phyloP scores from a whole-genome alignment of 495 filamentous ascomycete genomes.

The Parmelia sp. region DNA sequence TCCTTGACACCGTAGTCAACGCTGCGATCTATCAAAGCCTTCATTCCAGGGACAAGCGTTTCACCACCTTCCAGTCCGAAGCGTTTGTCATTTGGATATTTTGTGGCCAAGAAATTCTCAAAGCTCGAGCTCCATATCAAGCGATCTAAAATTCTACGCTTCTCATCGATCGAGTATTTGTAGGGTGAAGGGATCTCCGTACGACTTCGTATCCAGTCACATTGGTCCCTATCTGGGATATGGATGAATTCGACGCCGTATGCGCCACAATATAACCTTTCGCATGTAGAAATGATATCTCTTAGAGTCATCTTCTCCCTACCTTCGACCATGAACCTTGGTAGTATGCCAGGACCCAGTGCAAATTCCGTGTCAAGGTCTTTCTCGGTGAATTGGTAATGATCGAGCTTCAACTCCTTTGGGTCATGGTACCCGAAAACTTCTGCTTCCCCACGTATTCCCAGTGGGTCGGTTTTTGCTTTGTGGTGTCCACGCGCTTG shows the following conservation, averaged over 20 bases:
- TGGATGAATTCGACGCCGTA: slow-evolving; percentile 98
- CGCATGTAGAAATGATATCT: slow-evolving; percentile 89
- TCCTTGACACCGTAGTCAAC: slow-evolving; percentile 98
- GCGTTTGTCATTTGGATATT: slow-evolving; percentile 99
- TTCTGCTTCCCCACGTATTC: slow-evolving; percentile 80
- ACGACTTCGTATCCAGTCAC: slow-evolving; percentile 94
- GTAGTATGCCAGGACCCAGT: slow-evolving; percentile 91
- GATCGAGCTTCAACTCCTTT: slow-evolving; percentile 84
- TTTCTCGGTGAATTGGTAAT: slow-evolving; percentile 91
- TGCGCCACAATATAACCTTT: slow-evolving; percentile 91
- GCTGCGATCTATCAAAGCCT: slow-evolving; percentile 94
- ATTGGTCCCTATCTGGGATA: slow-evolving; percentile 94
- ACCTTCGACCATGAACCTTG: slow-evolving; percentile 78
- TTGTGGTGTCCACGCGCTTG: slow-evolving; percentile 98
- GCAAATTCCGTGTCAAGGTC: slow-evolving; percentile 89
- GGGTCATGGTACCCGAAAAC: slow-evolving; percentile 83
- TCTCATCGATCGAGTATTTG: slow-evolving; percentile 94
- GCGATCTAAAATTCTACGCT: slow-evolving; percentile 92
- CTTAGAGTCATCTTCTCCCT: slow-evolving; percentile 93
- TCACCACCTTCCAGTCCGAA: slow-evolving; percentile 98
- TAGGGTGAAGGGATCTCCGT: slow-evolving; percentile 91
- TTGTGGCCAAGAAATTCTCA: slow-evolving; percentile 86
- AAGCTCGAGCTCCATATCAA: slow-evolving; percentile 98
- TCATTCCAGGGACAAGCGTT: slow-evolving; percentile 96
- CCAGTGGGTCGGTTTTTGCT: slow-evolving; percentile 92